Base-by-base conservation (phyloP, 108 stramenopile genomes). In the Conticribra weissflogii region DNA sequence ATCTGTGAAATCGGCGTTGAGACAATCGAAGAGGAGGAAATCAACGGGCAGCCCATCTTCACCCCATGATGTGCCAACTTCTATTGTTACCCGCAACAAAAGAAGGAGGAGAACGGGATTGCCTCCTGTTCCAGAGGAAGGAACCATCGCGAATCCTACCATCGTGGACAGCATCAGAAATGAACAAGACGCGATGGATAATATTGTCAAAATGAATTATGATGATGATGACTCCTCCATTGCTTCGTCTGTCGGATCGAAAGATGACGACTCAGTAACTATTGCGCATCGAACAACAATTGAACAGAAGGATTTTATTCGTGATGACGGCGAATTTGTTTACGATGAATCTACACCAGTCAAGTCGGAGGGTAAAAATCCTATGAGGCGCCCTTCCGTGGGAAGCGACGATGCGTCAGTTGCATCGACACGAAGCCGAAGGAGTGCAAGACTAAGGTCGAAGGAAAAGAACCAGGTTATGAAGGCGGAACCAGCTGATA, bases 61-160 rank as follows among this genome's bases (percentile, higher is more conserved):
- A 51, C 68, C 76, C 17, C 61, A 54, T 1, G 52, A 33, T 7
- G 66, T 76, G 21, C 73, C 73, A 36, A 41, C 56, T 1, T 58
- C 73, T 21, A 76, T 68, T 36, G 41, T 54, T 52, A 57, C 76
- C 34, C 32, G 48, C 14, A 28, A 41, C 21, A 47, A 22, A 57
- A 55, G 31, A 9, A 47, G 16, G 3, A 63, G 25, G 33, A 18
- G 48, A 55, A 30, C 59, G 16, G 22, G 54, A 31, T 22, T 69
- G 54, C 62, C 67, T 50, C 54, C 58, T 18, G 60, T 76, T 5
- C 76, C 76, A 8, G 76, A 76, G 60, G 47, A 60, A 45, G 59
- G 32, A 18, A 63, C 19, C 16, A 1, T 68, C 18, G 41, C 49
- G 28, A 54, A 76, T 41, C 8, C 36, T 41, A 41, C 36, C 5